These are phyloP conservation scores for Plantago elongata DNA, from an alignment of 257 asterid species.

Conservation along the genomic window DNA sequence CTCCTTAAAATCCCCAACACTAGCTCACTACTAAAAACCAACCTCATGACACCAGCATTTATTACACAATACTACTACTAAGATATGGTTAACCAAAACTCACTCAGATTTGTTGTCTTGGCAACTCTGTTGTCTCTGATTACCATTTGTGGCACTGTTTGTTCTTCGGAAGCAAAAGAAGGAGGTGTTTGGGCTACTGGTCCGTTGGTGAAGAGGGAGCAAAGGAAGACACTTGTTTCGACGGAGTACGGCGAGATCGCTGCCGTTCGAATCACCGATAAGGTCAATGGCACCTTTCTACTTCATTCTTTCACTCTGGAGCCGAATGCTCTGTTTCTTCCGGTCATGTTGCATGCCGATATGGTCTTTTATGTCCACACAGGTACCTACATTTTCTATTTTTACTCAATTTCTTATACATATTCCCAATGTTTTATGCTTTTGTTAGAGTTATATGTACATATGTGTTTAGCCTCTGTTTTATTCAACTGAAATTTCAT, in stretches of 20 bases:
- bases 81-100: conserved; percentile 1
- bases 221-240: conserved; percentile 31
- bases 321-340: conserved; percentile 75
- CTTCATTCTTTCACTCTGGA: conserved; percentile 80
- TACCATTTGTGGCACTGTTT: background rate
- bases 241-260: conserved; percentile 65
- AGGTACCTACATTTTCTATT: conserved; percentile 29
- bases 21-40: background rate
- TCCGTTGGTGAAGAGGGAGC: conserved; percentile 37
- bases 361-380: conserved; percentile 88
- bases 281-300: conserved; percentile 37
- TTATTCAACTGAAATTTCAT: too few species aligned
- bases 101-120: background rate
- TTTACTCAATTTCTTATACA: too few species aligned
- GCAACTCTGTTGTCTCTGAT: background rate
- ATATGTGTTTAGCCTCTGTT: too few species aligned
- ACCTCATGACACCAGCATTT: background rate
- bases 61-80: background rate
- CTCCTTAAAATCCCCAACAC: background rate
- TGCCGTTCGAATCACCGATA: conserved; percentile 37
- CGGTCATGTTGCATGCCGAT: conserved; percentile 59
- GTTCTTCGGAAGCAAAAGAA: background rate
- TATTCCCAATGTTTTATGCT: too few species aligned
- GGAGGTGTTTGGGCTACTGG: conserved; percentile 24
- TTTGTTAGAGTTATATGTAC: too few species aligned